Evolutionary conservation across 768 basidiomycete genomes (phyloP), one percentile per base, ranked within the genome.

Genomic region (Agaricus subrufescens): DNA sequence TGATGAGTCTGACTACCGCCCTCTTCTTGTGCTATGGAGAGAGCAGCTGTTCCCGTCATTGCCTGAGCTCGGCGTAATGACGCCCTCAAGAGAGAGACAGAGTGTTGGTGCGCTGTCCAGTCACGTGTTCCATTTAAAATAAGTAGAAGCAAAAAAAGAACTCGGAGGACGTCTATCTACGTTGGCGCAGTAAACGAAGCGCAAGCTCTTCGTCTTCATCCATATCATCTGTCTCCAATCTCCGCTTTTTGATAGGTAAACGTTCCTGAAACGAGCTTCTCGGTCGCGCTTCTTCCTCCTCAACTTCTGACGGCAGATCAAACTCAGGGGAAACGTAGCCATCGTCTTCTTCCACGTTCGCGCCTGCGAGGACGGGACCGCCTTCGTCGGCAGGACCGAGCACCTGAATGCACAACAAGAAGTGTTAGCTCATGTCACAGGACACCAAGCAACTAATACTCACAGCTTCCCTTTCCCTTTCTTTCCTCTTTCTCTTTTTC

Each of bases 401-500:
- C 59, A 63, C 58, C 62, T 72, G 9, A n/a, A 42, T 12, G 19
- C 19, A 57, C 59, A 61, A 57, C 44, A 39, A 54, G 57, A 60
- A 40, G 58, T 23, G 60, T 10, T 27, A 51, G 15, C 19, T 45
- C n/a, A 3, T 44, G 26, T 29, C 49, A 49, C 27, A 34, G 50
- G 34, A 15, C 40, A 42, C 40, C 54, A 6, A 58, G 19, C 19
- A 19, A 31, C 37, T 56, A 66, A 62, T 52, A 69, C 73, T 38
- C 56, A 70, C 77, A 64, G 69, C 76, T 53, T 70, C 34, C 34
- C 34, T 75, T 65, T 91, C 89, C 38, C 81, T 78, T 54, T 92
- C 88, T 72, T 95, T 96, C 65, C 90, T 75, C 73, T 94, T 96
- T 60, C 91, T 75, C 76, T 96, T 97, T 79, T 91, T 94, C 69